These are phyloP conservation scores for Fusarium palustre DNA, from an alignment of 2,329 filamentous ascomycete species.

Conservation along the genomic window DNA sequence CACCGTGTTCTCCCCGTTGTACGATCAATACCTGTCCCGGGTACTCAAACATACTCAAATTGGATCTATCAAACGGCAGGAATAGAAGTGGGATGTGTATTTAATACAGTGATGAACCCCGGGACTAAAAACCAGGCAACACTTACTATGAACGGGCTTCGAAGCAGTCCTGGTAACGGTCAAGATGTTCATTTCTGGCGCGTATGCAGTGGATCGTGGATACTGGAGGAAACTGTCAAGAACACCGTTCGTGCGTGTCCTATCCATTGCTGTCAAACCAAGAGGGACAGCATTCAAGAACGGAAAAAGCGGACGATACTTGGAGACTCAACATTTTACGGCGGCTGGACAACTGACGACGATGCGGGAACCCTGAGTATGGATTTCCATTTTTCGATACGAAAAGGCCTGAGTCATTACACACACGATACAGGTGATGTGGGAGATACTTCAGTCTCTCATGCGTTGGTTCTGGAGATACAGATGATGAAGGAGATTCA, in stretches of 20 bases:
- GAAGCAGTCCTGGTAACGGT: slow-evolving; percentile 72
- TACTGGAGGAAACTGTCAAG: slow-evolving; percentile 85
- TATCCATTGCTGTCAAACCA: slow-evolving; percentile 66
- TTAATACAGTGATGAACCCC: slow-evolving; percentile 83
- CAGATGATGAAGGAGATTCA: slow-evolving; percentile 91
- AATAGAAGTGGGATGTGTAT: slow-evolving; percentile 82
- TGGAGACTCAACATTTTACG: slow-evolving; percentile 81
- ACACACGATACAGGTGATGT: slow-evolving; percentile 80
- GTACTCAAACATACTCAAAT: slow-evolving; percentile 78
- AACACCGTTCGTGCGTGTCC: slow-evolving; percentile 80
- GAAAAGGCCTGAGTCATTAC: slow-evolving; percentile 60
- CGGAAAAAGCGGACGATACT: slow-evolving; percentile 76
- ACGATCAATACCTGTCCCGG: slow-evolving; percentile 78
- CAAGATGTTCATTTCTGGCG: slow-evolving; percentile 81
- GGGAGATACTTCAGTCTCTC: slow-evolving; percentile 81
- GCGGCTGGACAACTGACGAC: slow-evolving; percentile 82
- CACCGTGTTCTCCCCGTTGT: slow-evolving; percentile 76
- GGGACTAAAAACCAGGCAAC: slow-evolving; percentile 72
- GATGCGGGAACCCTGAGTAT: slow-evolving; percentile 62
- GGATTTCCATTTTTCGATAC: slow-evolving; percentile 72
- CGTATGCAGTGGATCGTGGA: slow-evolving; percentile 90
- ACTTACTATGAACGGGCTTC: slow-evolving; percentile 66
- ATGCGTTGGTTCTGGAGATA: slow-evolving; percentile 88
- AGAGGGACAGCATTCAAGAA: neutral
- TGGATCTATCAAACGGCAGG: slow-evolving; percentile 87